phyloP scores from a whole-genome alignment of 345 rosid species.

The Gossypium arboreum region DNA sequence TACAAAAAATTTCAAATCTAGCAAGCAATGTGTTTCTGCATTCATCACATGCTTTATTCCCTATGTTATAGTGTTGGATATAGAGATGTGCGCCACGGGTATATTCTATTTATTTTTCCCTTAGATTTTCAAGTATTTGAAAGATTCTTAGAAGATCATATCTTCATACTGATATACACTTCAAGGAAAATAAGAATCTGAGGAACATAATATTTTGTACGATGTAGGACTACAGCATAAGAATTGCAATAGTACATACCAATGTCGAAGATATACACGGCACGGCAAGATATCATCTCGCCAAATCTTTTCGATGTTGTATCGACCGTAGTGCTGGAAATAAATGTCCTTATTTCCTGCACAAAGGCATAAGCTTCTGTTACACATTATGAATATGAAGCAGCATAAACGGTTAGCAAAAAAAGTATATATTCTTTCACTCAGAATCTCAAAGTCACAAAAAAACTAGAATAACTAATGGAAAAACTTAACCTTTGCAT shows the following conservation, averaged over 20 bases:
- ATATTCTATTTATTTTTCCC: too few relatives aligned
- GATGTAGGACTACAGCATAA: not conserved
- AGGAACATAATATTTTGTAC: not conserved
- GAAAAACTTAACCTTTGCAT: constrained; percentile 55
- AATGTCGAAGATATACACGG: constrained; percentile 84
- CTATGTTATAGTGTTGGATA: not conserved
- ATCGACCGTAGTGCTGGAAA: constrained; percentile 65
- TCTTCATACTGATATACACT: too few relatives aligned
- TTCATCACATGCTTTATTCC: not conserved
- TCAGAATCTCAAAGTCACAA: not conserved
- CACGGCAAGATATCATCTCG: constrained; percentile 85
- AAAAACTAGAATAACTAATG: not conserved
- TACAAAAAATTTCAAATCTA: not conserved
- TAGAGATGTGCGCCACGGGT: too few relatives aligned
- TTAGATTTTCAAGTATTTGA: too few relatives aligned
- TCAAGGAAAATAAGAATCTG: not conserved
- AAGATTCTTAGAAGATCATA: too few relatives aligned
- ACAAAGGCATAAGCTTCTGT: constrained; percentile 2
- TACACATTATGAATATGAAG: not conserved
- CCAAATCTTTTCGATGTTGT: constrained; percentile 79
- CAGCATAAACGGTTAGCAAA: not conserved
- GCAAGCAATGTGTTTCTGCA: not conserved
- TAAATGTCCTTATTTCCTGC: constrained; percentile 74
- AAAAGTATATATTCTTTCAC: not conserved
- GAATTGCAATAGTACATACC: constrained; percentile 35